Percentiles rank a stretch among this genome's conserved stretches.
phyloP scores from a whole-genome alignment of 108 stramenopile species.

The Bacterosira constricta region DNA sequence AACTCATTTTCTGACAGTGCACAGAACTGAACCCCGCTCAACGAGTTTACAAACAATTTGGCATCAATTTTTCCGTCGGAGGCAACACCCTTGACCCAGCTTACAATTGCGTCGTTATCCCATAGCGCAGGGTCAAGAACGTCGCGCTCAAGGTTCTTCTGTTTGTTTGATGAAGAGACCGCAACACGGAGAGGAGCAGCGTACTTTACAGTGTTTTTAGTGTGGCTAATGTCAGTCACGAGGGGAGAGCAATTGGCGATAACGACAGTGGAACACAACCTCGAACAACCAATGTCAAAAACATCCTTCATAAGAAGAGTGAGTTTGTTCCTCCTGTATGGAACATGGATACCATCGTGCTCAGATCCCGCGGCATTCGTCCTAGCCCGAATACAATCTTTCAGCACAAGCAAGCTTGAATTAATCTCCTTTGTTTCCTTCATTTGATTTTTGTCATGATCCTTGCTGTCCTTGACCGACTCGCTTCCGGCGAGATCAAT shows the following conservation, averaged over 20 bases:
- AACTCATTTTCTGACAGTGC: background rate
- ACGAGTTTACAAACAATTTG: background rate
- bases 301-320: constrained; percentile 39
- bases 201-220: constrained; percentile 17
- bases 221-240: constrained; percentile 17
- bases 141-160: constrained; percentile 8
- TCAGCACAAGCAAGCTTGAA: constrained; percentile 91
- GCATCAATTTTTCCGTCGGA: background rate
- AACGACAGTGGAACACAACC: constrained; percentile 35
- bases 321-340: constrained; percentile 8
- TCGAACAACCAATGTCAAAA: constrained; percentile 15
- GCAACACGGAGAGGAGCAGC: constrained; percentile 19
- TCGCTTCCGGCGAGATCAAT: constrained; percentile 97
- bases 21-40: constrained; percentile 18
- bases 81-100: background rate
- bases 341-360: constrained; percentile 40
- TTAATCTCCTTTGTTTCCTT: constrained; percentile 95
- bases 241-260: constrained; percentile 15
- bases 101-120: background rate
- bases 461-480: constrained; percentile 71
- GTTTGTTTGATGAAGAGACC: background rate
- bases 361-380: constrained; percentile 53
- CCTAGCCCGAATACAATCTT: constrained; percentile 92
- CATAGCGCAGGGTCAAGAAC: constrained; percentile 24
- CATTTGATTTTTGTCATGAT: constrained; percentile 80